Evolutionary conservation across 345 rosid species (phyloP).

Genomic region (Microthlaspi erraticum): DNA sequence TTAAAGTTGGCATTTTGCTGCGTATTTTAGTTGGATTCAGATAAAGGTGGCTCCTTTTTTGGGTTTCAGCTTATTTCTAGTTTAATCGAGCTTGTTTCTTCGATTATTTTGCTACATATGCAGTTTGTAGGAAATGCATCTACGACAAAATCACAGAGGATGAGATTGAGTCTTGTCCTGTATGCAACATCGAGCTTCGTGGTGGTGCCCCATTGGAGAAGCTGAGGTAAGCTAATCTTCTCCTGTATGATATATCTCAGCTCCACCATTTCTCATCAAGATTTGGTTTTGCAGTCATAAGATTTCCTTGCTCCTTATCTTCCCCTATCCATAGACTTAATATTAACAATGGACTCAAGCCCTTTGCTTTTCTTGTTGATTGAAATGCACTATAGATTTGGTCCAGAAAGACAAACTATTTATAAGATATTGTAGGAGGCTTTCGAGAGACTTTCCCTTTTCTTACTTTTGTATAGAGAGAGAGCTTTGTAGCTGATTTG

Average conservation of each 20-base stretch:
- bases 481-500: conserved; percentile 1
- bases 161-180: conserved; percentile 72
- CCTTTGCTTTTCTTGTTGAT: no score
- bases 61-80: not conserved
- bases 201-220: conserved; percentile 82
- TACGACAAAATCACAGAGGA: conserved; percentile 69
- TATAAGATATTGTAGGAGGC: not conserved
- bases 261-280: not conserved
- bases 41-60: not conserved
- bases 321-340: no score
- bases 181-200: conserved; percentile 64
- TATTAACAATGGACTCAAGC: no score
- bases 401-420: no score
- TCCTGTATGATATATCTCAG: not conserved
- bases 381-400: no score
- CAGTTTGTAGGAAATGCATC: conserved; percentile 92
- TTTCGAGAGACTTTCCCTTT: not conserved
- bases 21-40: conserved; percentile 4
- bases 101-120: not conserved
- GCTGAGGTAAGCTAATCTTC: conserved; percentile 57
- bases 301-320: no score
- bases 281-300: no score
- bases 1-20: not conserved
- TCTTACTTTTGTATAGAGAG: not conserved
- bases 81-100: no score